Conservation (phyloP, 331 rosid genomes). For the Prunus yedoensis region DNA sequence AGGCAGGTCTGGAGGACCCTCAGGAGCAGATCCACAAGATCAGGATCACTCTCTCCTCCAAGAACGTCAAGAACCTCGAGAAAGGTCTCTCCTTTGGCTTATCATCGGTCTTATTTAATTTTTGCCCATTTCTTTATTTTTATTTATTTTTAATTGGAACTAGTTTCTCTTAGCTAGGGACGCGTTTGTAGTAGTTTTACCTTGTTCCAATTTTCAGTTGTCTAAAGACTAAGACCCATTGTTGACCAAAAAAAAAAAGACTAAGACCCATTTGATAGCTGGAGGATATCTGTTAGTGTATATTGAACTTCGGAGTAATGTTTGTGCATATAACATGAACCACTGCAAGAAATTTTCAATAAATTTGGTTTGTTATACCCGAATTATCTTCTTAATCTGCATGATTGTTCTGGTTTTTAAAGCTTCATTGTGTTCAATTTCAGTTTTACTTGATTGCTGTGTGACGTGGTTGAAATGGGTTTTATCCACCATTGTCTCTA, state of each 20-base stretch:
- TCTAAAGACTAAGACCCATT: too few relatives aligned
- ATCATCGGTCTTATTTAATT: too few relatives aligned
- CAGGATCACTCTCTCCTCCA: constrained; percentile 80
- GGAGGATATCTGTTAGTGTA: neutral
- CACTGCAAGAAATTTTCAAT: too few relatives aligned
- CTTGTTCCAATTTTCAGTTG: too few relatives aligned
- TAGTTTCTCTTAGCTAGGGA: too few relatives aligned
- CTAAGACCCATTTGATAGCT: too few relatives aligned
- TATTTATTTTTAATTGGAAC: too few relatives aligned
- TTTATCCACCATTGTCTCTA: neutral
- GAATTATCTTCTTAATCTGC: neutral
- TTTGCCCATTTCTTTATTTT: neutral
- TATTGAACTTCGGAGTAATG: neutral
- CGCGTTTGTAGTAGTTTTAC: too few relatives aligned
- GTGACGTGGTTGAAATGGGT: neutral
- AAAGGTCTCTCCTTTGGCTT: constrained; percentile 39
- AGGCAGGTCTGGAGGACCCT: constrained; percentile 60
- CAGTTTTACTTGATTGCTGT: neutral
- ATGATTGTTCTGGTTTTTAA: neutral
- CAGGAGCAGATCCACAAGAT: constrained; percentile 75
- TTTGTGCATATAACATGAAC: neutral
- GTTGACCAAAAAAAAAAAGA: too few relatives aligned
- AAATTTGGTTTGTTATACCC: neutral
- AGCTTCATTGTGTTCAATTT: neutral
- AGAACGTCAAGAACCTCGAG: constrained; percentile 68